Conservation (phyloP, 768 basidiomycete genomes). For the Zangia roseola region DNA sequence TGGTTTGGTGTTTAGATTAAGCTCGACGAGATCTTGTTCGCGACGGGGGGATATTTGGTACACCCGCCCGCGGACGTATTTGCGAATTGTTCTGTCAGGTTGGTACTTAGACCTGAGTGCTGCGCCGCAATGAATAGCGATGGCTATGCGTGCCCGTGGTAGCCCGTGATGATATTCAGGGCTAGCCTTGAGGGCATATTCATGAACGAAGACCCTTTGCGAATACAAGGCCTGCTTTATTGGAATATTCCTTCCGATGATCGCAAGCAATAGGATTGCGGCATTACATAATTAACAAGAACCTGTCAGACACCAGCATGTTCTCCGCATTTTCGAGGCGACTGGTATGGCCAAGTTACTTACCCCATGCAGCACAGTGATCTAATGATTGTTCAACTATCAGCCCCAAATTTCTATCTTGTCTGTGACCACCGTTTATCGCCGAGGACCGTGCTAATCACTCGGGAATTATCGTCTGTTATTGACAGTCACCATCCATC, state of each 20-base stretch:
- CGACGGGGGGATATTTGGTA: too few species aligned
- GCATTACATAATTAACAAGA: not conserved
- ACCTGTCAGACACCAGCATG: conserved; percentile 15
- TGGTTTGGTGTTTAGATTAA: too few species aligned
- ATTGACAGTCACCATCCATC: conserved; percentile 56
- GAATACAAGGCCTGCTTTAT: conserved; percentile 1
- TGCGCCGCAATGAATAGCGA: too few species aligned
- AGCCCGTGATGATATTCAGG: too few species aligned
- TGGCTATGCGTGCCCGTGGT: too few species aligned
- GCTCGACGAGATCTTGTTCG: too few species aligned
- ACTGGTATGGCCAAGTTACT: conserved; percentile 27
- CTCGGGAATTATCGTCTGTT: not conserved
- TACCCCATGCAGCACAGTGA: conserved; percentile 1
- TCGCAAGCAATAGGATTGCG: not conserved
- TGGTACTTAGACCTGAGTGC: too few species aligned
- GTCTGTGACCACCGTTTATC: conserved; percentile 36
- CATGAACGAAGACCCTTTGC: too few species aligned
- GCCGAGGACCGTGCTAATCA: conserved; percentile 7
- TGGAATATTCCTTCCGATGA: not conserved
- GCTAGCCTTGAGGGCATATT: too few species aligned
- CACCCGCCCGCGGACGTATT: too few species aligned
- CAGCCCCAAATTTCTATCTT: conserved; percentile 67
- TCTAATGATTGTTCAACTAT: not conserved
- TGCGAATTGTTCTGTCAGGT: too few species aligned
- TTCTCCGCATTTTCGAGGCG: conserved; percentile 39